Conservation (phyloP, 352 stramenopile species). For the Globisporangium emineosum region DNA sequence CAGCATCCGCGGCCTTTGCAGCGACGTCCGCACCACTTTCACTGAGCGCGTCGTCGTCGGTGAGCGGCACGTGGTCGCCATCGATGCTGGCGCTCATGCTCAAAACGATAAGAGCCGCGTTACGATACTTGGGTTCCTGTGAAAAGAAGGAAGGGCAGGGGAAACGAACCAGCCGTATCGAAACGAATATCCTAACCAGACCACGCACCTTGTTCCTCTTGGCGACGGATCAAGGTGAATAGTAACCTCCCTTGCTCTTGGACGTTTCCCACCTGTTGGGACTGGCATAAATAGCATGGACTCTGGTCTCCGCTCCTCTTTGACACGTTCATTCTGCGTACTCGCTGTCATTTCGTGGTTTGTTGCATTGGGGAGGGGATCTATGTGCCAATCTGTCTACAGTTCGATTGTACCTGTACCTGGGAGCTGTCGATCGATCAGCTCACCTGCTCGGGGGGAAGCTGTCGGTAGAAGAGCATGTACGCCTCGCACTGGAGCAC, state of each 20-base stretch:
- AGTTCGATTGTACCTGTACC: neutral
- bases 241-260: neutral
- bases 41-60: neutral
- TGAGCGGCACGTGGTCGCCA: neutral
- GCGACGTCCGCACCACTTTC: neutral
- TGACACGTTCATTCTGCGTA: neutral
- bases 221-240: neutral
- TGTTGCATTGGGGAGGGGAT: slow-evolving; percentile 7
- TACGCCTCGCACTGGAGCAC: slow-evolving; percentile 77
- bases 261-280: neutral
- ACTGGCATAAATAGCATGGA: neutral
- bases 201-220: neutral
- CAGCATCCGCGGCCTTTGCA: neutral
- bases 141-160: neutral
- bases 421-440: neutral
- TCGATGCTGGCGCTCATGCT: slow-evolving; percentile 13
- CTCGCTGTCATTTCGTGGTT: neutral
- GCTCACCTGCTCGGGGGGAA: slow-evolving; percentile 7
- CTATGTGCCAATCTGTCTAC: neutral
- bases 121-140: neutral
- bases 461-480: slow-evolving; percentile 72
- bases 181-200: neutral
- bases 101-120: neutral
- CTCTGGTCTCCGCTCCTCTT: neutral
- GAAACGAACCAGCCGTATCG: neutral